Conservation (phyloP, 768 basidiomycete genomes). For the Leccinum incarnatum region DNA sequence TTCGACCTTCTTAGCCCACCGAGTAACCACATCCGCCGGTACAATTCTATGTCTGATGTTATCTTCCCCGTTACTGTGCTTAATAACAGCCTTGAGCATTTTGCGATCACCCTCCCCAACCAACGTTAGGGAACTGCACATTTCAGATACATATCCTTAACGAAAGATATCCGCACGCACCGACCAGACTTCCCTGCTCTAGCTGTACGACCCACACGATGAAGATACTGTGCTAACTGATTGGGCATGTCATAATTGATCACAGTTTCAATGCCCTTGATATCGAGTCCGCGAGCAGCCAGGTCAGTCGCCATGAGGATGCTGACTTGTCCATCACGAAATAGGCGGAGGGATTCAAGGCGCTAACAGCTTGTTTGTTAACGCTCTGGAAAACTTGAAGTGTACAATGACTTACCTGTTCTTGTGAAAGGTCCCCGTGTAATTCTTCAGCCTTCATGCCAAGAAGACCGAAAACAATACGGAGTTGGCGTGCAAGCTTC, state of each 20-base stretch:
- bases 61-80: slow-evolving; percentile 74
- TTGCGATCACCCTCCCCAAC: slow-evolving; percentile 96
- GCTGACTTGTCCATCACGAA: slow-evolving; percentile 85
- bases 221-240: slow-evolving; percentile 89
- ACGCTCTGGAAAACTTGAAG: neutral
- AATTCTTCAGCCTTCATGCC: slow-evolving; percentile 89
- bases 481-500: slow-evolving; percentile 95
- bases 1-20: slow-evolving; percentile 69
- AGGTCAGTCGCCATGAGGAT: slow-evolving; percentile 96
- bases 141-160: slow-evolving; percentile 8
- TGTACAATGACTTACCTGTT: slow-evolving; percentile 59
- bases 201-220: slow-evolving; percentile 96
- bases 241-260: slow-evolving; percentile 99
- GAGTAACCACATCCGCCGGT: slow-evolving; percentile 67
- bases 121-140: slow-evolving; percentile 79
- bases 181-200: slow-evolving; percentile 91
- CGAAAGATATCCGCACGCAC: slow-evolving; percentile 41
- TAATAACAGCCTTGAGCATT: slow-evolving; percentile 94
- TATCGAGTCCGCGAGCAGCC: slow-evolving; percentile 93
- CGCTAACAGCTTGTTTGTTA: slow-evolving; percentile 49
- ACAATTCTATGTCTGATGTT: slow-evolving; percentile 87
- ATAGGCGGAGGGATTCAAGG: slow-evolving; percentile 78
- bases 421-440: slow-evolving; percentile 94
- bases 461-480: slow-evolving; percentile 86
- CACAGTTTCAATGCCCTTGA: slow-evolving; percentile 95